Evolutionary conservation across 2,329 filamentous ascomycete species (phyloP).

Genomic region (Colletotrichum musicola): DNA sequence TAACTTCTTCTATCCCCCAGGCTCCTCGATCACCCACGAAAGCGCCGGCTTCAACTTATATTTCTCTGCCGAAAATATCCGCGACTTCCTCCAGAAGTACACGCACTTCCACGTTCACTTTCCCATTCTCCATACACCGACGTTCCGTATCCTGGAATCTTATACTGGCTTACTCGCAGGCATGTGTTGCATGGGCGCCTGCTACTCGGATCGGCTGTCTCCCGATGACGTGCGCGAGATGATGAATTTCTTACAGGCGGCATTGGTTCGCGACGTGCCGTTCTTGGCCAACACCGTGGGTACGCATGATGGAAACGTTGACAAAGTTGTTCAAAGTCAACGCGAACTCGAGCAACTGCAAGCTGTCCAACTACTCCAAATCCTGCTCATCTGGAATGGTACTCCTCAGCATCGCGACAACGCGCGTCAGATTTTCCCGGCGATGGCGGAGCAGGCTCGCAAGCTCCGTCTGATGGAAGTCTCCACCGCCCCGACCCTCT

Average conservation of each 20-base stretch:
- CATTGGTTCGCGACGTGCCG: slow-evolving; percentile 69
- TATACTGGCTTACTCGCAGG: slow-evolving; percentile 76
- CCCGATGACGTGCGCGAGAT: slow-evolving; percentile 74
- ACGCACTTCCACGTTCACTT: slow-evolving; percentile 81
- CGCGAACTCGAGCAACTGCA: slow-evolving; percentile 75
- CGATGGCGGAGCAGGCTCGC: slow-evolving; percentile 69
- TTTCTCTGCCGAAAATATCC: slow-evolving; percentile 76
- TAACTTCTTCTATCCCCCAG: slow-evolving; percentile 69
- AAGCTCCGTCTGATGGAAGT: slow-evolving; percentile 68
- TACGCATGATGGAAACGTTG: slow-evolving; percentile 31
- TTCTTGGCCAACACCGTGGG: slow-evolving; percentile 53
- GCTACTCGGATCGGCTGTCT: slow-evolving; percentile 75
- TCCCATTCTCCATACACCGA: slow-evolving; percentile 78
- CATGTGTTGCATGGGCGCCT: slow-evolving; percentile 80
- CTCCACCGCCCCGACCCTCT: slow-evolving; percentile 60
- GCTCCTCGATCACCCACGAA: slow-evolving; percentile 67
- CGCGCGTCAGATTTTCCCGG: slow-evolving; percentile 70
- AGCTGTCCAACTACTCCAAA: slow-evolving; percentile 72
- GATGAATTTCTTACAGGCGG: slow-evolving; percentile 72
- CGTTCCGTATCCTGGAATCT: slow-evolving; percentile 75
- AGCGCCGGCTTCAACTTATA: slow-evolving; percentile 68
- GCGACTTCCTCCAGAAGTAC: slow-evolving; percentile 78
- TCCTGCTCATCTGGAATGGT: slow-evolving; percentile 78
- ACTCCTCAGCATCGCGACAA: slow-evolving; percentile 73
- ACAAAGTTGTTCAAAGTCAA: slow-evolving; percentile 31